Conservation (phyloP, 176 grass and related monocot genomes). For the Oryza punctata region DNA sequence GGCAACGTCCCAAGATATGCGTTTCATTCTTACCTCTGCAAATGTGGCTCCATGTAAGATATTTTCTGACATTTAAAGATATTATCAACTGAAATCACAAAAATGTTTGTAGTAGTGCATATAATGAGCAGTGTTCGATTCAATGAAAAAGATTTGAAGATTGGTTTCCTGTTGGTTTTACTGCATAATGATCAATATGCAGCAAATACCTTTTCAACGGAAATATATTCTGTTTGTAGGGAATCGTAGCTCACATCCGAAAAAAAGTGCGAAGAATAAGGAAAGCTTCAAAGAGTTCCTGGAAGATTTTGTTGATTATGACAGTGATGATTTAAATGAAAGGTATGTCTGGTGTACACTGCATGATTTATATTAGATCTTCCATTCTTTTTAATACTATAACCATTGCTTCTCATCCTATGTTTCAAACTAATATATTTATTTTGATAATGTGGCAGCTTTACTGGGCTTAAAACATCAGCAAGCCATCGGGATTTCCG, state of each 20-base stretch:
- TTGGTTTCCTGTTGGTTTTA: slow-evolving; percentile 18
- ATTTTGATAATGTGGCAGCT: slow-evolving; percentile 27
- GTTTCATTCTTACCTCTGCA: slow-evolving; percentile 55
- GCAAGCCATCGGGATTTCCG: slow-evolving; percentile 27
- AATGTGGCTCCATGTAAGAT: slow-evolving; percentile 47
- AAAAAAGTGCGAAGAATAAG: slow-evolving; percentile 28
- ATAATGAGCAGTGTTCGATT: not conserved
- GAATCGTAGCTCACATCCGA: slow-evolving; percentile 28
- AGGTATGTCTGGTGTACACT: slow-evolving; percentile 28
- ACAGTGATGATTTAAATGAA: slow-evolving; percentile 33
- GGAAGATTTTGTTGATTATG: slow-evolving; percentile 39
- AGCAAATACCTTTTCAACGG: slow-evolving; percentile 6
- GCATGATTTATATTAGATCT: not conserved
- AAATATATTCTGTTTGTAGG: slow-evolving; percentile 33
- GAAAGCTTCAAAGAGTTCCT: slow-evolving; percentile 47
- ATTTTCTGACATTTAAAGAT: not conserved
- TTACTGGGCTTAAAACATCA: slow-evolving; percentile 37
- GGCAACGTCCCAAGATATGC: slow-evolving; percentile 60
- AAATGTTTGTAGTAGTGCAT: not conserved
- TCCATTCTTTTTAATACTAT: not conserved
- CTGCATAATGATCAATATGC: slow-evolving; percentile 3
- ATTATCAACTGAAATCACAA: not conserved
- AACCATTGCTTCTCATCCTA: slow-evolving; percentile 3
- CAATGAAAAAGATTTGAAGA: slow-evolving; percentile 5
- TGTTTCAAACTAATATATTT: not conserved